Evolutionary conservation across 108 stramenopile genomes (phyloP), one percentile per base, ranked within the genome.

Genomic region (Cyclotella baltica): DNA sequence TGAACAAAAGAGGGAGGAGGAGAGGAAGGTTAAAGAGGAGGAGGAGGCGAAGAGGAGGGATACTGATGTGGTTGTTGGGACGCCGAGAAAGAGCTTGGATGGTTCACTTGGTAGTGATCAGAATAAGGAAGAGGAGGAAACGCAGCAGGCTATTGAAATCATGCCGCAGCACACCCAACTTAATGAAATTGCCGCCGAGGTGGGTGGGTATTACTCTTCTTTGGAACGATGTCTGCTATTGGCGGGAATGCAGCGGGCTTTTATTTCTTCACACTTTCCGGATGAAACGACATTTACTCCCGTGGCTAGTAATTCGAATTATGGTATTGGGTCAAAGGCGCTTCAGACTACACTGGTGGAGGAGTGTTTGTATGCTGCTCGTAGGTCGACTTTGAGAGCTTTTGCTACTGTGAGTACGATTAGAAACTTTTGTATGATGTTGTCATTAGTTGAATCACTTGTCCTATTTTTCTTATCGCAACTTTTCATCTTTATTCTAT

Each of bases 191-290:
- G 81, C 91, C 19, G 88, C 89, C 33, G 94, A 95, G 83, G 84
- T 95, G 23, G 94, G 94, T 22, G 94, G 94, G 18, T 83, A 86
- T 38, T 93, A 92, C 69, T 87, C 88, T 18, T 87, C 76, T 22
- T 83, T 95, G 50, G 94, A 95, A 76, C 89, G 89, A 4, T 89
- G 87, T 55, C 81, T 95, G 29, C 72, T 95, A 51, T 72, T 95
- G 78, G 94, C 92, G 29, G 83, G 80, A 10, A 91, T 95, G 90
- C 94, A 95, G 67, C 90, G 94, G 25, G 92, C 94, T 28, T 91
- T 93, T 80, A 57, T 78, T 33, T 62, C 57, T 10, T 79, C 84
- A 25, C 76, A 66, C 47, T 77, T 67, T 56, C 85, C 85, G 10
- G 80, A 81, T 25, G 80, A 81, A 0, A 48, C 75, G 16, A 76